Conservation (phyloP, 176 grass and related monocot genomes). For the Eragrostis nindensis region DNA sequence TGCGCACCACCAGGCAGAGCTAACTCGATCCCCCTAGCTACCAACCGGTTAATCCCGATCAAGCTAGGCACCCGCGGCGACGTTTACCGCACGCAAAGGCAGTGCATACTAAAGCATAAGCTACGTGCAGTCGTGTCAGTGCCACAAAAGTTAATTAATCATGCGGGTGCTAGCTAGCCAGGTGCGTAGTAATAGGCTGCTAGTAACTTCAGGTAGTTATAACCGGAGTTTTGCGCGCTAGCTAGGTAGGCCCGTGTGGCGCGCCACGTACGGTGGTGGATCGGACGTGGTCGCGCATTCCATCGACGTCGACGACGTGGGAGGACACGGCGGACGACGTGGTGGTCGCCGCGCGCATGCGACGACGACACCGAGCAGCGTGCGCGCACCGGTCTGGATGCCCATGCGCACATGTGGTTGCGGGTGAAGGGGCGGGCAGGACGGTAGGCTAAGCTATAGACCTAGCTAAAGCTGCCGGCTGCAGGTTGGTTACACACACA, state of each 20-base stretch:
- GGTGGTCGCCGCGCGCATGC: neutral
- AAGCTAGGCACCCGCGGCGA: neutral
- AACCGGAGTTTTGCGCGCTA: neutral
- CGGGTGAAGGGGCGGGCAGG: constrained; percentile 1
- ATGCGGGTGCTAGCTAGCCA: too few species aligned
- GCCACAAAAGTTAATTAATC: neutral
- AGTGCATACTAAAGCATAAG: too few species aligned
- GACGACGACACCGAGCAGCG: neutral
- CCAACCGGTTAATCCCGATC: neutral
- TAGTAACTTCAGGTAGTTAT: too few species aligned
- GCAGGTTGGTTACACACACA: neutral
- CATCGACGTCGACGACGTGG: too few species aligned
- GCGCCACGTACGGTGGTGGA: neutral
- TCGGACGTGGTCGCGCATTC: too few species aligned
- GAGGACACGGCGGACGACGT: too few species aligned
- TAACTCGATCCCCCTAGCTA: too few species aligned
- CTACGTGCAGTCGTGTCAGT: neutral
- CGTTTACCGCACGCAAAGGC: neutral
- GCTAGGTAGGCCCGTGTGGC: neutral
- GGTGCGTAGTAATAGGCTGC: neutral
- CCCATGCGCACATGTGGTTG: neutral
- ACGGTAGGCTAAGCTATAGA: neutral
- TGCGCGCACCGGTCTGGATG: neutral
- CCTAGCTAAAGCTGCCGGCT: neutral
- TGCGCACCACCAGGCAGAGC: too few species aligned